These are phyloP conservation scores for Aspergillus baeticus DNA, from an alignment of 495 filamentous ascomycete genomes.

Conservation along the genomic window DNA sequence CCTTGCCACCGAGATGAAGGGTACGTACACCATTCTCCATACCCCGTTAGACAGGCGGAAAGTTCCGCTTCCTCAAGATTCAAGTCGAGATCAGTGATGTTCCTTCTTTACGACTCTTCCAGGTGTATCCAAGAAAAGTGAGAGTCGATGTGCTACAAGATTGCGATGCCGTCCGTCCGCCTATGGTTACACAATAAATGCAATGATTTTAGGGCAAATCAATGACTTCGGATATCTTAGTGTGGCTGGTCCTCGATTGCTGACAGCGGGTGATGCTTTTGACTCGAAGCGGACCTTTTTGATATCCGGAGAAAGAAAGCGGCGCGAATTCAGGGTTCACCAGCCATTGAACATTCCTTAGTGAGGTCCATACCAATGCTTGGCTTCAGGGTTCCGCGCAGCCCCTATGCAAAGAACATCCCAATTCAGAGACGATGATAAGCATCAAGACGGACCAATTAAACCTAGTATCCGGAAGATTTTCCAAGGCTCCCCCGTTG, in stretches of 20 bases:
- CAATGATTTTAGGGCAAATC: background rate
- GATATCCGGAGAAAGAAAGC: background rate
- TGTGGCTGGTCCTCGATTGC: background rate
- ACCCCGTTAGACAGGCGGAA: background rate
- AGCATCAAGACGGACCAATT: conserved; percentile 13
- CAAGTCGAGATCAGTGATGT: background rate
- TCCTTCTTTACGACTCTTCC: background rate
- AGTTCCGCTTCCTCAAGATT: background rate
- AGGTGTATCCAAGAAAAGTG: background rate
- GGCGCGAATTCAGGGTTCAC: background rate
- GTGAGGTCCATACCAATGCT: background rate
- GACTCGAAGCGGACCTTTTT: background rate
- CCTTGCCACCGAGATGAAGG: background rate
- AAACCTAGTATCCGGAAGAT: conserved; percentile 3
- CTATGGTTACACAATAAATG: conserved; percentile 1
- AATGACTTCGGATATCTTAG: background rate
- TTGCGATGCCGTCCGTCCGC: background rate
- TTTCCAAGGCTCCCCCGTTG: background rate
- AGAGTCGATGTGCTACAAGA: background rate
- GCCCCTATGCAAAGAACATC: background rate
- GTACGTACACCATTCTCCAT: conserved; percentile 8
- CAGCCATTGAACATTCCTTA: conserved; percentile 1
- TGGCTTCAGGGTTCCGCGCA: background rate
- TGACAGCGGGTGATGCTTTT: background rate
- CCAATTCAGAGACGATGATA: conserved; percentile 12